A percentile compares a stretch with the other conserved stretches of the same genome.
These are phyloP conservation scores for Ceratocystis huliohia DNA, from an alignment of 2,329 filamentous ascomycete genomes.

Conservation along the genomic window DNA sequence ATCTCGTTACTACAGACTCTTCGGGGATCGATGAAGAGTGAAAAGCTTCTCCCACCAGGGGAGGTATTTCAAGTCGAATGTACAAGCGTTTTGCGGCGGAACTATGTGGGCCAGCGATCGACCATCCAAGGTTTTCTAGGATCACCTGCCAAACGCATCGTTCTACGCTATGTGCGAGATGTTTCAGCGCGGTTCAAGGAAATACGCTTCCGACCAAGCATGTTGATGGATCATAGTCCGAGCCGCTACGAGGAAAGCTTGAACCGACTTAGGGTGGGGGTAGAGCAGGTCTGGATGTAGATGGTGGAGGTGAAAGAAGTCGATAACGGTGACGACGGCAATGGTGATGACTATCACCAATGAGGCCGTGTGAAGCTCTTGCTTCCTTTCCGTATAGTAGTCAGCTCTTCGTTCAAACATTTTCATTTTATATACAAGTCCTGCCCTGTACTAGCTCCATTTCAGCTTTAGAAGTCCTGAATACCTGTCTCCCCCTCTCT, in stretches of 20 bases:
- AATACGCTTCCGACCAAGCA: slow-evolving; percentile 56
- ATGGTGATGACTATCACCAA: neutral
- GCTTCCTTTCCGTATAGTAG: too few species aligned
- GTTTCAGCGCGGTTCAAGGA: slow-evolving; percentile 59
- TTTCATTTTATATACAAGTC: neutral
- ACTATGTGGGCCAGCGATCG: slow-evolving; percentile 27
- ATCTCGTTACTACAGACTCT: slow-evolving; percentile 53
- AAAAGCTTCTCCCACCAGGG: slow-evolving; percentile 60
- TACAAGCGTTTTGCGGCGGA: slow-evolving; percentile 51
- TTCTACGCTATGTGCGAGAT: slow-evolving; percentile 57
- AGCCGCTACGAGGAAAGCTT: slow-evolving; percentile 60
- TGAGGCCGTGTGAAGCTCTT: too few species aligned
- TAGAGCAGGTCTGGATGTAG: slow-evolving; percentile 28
- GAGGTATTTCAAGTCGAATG: slow-evolving; percentile 64
- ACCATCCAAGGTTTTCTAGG: slow-evolving; percentile 42
- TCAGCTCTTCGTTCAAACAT: too few species aligned
- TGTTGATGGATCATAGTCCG: slow-evolving; percentile 66
- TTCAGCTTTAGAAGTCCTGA: slow-evolving; percentile 49
- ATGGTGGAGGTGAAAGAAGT: neutral
- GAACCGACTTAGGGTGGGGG: slow-evolving; percentile 43
- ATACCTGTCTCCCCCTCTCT: slow-evolving; percentile 52
- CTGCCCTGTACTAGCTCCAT: neutral
- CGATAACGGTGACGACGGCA: neutral
- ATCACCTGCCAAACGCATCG: slow-evolving; percentile 52
- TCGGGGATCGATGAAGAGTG: slow-evolving; percentile 52